Evolutionary conservation across 2,329 filamentous ascomycete species (phyloP), one percentile per base, ranked within the genome.

Genomic region (Aphanocladium album): DNA sequence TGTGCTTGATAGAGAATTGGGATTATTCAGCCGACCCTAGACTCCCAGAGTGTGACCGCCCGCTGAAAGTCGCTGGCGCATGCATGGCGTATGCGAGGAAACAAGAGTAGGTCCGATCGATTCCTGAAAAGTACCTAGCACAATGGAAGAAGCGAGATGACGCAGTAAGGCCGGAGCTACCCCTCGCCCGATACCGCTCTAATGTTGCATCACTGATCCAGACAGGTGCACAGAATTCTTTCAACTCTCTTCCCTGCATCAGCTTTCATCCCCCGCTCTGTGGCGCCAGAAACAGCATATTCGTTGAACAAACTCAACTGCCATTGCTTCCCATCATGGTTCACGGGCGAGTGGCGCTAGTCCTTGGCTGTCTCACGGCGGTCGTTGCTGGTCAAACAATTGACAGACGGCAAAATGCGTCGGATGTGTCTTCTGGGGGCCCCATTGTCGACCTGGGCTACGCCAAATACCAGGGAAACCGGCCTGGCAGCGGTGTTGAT

Each of bases 401-500:
- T 23, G 19, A 12, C 6, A 9, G 41, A n/a, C n/a, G 9, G 7
- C 41, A 45, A 12, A 21, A 45, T 12, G 9, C n/a, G 9, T 7
- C 17, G 8, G 19, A 7, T 17, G 8, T n/a, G 9, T 45, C 41
- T 12, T 2, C 2, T 2, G 21, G 19, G 0, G 43, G 45, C 4
- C 55, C 55, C n/a, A 62, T 65, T 17, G 68, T 76, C 55, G 73
- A 80, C 63, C 70, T 81, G 27, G 75, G 73, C 23, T 80, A 81
- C 61, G 73, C 77, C 17, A 67, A 67, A 25, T 81, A 80, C 60
- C 70, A 73, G 25, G 79, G 79, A 27, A 67, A 67, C 3, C 64
- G 68, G 2, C 70, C 79, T 5, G 64, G 67, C 25, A 73, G 68
- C 23, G 74, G 73, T n/a, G 72, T 82, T 25, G 73, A 73, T 54